Base-by-base conservation (phyloP, 2,329 filamentous ascomycete genomes). In the Talaromyces sp. region DNA sequence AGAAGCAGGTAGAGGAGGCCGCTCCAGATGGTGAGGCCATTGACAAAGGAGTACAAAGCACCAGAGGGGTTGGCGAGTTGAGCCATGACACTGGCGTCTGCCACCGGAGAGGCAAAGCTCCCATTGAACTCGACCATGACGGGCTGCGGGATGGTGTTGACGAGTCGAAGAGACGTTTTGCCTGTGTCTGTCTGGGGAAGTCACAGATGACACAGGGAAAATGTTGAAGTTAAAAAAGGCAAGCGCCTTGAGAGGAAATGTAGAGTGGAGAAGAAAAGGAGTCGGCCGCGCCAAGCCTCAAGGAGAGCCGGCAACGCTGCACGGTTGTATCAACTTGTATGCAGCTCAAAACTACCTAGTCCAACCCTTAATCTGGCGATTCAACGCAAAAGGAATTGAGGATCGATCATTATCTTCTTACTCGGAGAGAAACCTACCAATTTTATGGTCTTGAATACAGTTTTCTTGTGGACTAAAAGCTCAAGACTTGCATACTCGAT, bases 1-100 rank as follows among this genome's bases (percentile, higher is more conserved):
- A 90, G 82, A 64, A 97, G 76, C 60, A 95, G 68, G 17, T 91
- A 91, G 69, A 93, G 76, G 39, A 90, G 71, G 69, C 92, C 83
- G 67, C 89, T 89, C 83, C 87, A 87, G 78, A 85, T 76, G 71
- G 86, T 87, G 65, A 87, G 81, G 66, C 85, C 85, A 70, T 86
- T 82, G 62, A 67, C 25, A 54, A 78, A 79, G 72, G 74, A 85
- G 82, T 79, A 88, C 73, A 79, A 83, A 73, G 82, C 79, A 78
- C 80, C 80, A 5, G 75, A 72, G 56, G 78, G 72, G 62, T 75
- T 74, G 45, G 75, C 73, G 68, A 89, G 74, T 69, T 86, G 84
- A 50, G 85, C 82, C 56, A 85, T 83, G 61, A 90, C 77, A 19
- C 78, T 86, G 73, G 87, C 83, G 76, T 85, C 86, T 68, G 89